Percentiles rank a stretch among this genome's conserved stretches.
phyloP scores from a whole-genome alignment of 1,284 basidiomycete genomes.

The Ceratobasidium sp. region DNA sequence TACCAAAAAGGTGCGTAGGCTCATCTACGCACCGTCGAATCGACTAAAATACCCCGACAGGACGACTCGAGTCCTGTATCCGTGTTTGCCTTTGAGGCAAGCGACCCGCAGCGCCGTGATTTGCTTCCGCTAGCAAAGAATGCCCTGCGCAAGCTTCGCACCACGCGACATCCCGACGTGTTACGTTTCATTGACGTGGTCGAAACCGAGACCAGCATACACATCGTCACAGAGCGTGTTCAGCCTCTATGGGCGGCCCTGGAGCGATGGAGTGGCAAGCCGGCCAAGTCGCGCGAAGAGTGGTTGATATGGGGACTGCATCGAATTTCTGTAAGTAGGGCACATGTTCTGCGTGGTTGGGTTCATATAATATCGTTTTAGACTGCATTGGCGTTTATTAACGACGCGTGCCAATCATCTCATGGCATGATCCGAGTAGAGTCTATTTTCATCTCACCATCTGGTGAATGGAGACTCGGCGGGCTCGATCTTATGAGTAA shows the following conservation, averaged over 20 bases:
- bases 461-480: slow-evolving; percentile 96
- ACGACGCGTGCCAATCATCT: slow-evolving; percentile 84
- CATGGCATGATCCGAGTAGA: slow-evolving; percentile 87
- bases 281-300: slow-evolving; percentile 75
- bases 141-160: slow-evolving; percentile 88
- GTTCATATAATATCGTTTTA: slow-evolving; percentile 53
- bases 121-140: slow-evolving; percentile 87
- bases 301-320: slow-evolving; percentile 96
- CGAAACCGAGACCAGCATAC: slow-evolving; percentile 87
- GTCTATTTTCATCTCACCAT: slow-evolving; percentile 88
- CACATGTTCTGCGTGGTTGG: not conserved
- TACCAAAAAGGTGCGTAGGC: slow-evolving; percentile 76
- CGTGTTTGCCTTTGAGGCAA: slow-evolving; percentile 88
- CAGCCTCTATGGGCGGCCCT: slow-evolving; percentile 77
- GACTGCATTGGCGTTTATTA: slow-evolving; percentile 93
- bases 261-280: slow-evolving; percentile 71
- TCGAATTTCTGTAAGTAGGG: slow-evolving; percentile 78
- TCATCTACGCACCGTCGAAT: slow-evolving; percentile 1
- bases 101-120: slow-evolving; percentile 62
- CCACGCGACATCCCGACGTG: slow-evolving; percentile 93
- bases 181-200: slow-evolving; percentile 94
- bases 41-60: slow-evolving; percentile 58
- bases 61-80: slow-evolving; percentile 88
- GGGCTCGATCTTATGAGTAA: slow-evolving; percentile 93
- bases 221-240: slow-evolving; percentile 95